These are phyloP conservation scores for Ceratocystis diversiconidia DNA, from an alignment of 2,329 filamentous ascomycete genomes.

Conservation along the genomic window DNA sequence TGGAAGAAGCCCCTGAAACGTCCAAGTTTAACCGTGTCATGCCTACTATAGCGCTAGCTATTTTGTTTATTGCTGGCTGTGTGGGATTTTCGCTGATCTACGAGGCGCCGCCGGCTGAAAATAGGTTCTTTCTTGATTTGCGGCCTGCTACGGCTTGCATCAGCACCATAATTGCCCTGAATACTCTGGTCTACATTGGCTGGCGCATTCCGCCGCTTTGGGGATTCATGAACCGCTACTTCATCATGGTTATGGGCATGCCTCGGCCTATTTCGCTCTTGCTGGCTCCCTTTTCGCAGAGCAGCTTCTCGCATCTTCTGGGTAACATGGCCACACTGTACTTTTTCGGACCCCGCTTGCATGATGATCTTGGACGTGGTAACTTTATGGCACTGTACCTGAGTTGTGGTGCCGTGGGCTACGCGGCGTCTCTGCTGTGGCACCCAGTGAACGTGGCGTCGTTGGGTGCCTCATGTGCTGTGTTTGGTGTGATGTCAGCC, in stretches of 20 bases:
- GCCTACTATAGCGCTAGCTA: constrained; percentile 38
- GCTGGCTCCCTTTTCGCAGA: constrained; percentile 56
- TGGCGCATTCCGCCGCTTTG: constrained; percentile 55
- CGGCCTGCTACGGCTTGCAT: constrained; percentile 51
- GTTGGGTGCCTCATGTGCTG: constrained; percentile 52
- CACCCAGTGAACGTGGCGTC: constrained; percentile 38
- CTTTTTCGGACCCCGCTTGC: constrained; percentile 51
- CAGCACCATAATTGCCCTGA: constrained; percentile 44
- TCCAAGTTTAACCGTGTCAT: constrained; percentile 38
- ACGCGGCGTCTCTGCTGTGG: constrained; percentile 41
- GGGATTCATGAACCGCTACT: constrained; percentile 52
- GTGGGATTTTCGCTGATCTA: constrained; percentile 36
- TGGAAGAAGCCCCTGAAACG: constrained; percentile 39
- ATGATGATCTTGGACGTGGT: constrained; percentile 56
- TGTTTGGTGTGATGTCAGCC: constrained; percentile 46
- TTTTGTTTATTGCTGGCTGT: constrained; percentile 32
- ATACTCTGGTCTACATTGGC: constrained; percentile 39
- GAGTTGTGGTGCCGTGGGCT: constrained; percentile 42
- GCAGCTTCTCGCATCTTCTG: constrained; percentile 43
- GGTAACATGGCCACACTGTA: constrained; percentile 52
- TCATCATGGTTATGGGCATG: constrained; percentile 49
- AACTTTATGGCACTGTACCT: constrained; percentile 56
- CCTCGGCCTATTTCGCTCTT: constrained; percentile 49
- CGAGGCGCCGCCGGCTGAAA: constrained; percentile 22
- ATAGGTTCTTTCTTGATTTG: constrained; percentile 45